Evolutionary conservation across 805 yeast species (phyloP).

Genomic region (Saturnispora halmiae): DNA sequence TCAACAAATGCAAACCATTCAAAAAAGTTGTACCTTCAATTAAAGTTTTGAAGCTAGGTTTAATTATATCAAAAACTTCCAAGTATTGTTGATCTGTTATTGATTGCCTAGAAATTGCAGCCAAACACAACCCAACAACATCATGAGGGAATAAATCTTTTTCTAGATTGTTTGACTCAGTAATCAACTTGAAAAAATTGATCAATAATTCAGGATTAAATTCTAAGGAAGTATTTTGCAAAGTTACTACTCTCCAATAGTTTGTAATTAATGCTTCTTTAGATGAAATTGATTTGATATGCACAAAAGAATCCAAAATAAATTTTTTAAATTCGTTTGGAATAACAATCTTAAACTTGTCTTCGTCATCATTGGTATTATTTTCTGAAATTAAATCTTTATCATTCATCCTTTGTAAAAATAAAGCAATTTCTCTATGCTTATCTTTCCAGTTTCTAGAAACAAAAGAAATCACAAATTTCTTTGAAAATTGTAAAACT

Average conservation of each 20-base stretch:
- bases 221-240: slow-evolving; percentile 30
- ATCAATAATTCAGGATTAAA: slow-evolving; percentile 21
- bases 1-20: slow-evolving; percentile 27
- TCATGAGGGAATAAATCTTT: slow-evolving; percentile 31
- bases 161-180: slow-evolving; percentile 2
- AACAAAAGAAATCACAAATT: slow-evolving; percentile 41
- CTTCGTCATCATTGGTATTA: slow-evolving; percentile 3
- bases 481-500: slow-evolving; percentile 36
- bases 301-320: slow-evolving; percentile 22
- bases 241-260: slow-evolving; percentile 44
- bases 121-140: slow-evolving; percentile 33
- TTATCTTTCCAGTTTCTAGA: slow-evolving; percentile 33
- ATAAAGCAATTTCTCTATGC: slow-evolving; percentile 33
- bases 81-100: slow-evolving; percentile 14
- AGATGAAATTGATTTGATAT: slow-evolving; percentile 10
- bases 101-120: slow-evolving; percentile 25
- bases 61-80: slow-evolving; percentile 15
- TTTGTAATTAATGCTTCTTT: slow-evolving; percentile 27
- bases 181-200: slow-evolving; percentile 15
- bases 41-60: slow-evolving; percentile 20
- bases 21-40: slow-evolving; percentile 31
- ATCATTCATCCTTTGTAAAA: slow-evolving; percentile 31
- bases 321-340: slow-evolving; percentile 28
- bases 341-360: slow-evolving; percentile 20
- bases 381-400: slow-evolving; percentile 16